Percentiles rank a stretch among this genome's conserved stretches.
These are phyloP conservation scores for Ampelomyces quisqualis DNA, from an alignment of 2,329 filamentous ascomycete genomes.

Conservation along the genomic window DNA sequence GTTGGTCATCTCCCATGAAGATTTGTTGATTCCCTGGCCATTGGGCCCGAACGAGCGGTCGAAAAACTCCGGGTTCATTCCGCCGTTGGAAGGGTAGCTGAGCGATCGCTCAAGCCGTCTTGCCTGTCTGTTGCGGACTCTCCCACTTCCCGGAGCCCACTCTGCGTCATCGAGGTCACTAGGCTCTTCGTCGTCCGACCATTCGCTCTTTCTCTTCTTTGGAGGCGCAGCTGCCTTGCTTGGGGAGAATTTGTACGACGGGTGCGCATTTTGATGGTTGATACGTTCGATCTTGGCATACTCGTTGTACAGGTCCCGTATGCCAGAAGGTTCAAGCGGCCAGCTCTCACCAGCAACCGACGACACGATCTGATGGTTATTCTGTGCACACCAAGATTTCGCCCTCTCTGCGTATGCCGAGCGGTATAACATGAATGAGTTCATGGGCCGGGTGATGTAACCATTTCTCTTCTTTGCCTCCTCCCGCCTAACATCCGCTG, in stretches of 20 bases:
- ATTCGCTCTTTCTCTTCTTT: conserved; percentile 52
- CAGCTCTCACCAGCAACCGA: conserved; percentile 84
- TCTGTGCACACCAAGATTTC: conserved; percentile 76
- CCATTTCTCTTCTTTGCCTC: conserved; percentile 73
- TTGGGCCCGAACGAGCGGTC: conserved; percentile 33
- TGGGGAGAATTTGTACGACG: conserved; percentile 91
- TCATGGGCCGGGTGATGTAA: conserved; percentile 90
- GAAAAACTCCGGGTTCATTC: conserved; percentile 28
- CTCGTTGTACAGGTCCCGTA: conserved; percentile 74
- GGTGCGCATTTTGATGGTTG: conserved; percentile 83
- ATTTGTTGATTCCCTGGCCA: conserved; percentile 44
- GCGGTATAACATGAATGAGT: conserved; percentile 96
- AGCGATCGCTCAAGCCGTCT: conserved; percentile 28
- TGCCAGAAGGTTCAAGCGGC: conserved; percentile 71
- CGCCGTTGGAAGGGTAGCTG: conserved; percentile 28
- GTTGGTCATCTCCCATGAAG: conserved; percentile 55
- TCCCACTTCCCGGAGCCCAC: conserved; percentile 37
- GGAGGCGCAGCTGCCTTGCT: conserved; percentile 60
- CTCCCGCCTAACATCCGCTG: conserved; percentile 62
- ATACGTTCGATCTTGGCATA: conserved; percentile 78
- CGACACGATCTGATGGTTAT: conserved; percentile 93
- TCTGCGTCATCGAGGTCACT: conserved; percentile 48
- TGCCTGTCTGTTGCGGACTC: conserved; percentile 22
- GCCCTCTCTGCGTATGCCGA: conserved; percentile 87
- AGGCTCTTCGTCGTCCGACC: conserved; percentile 42